A percentile compares a stretch with the other conserved stretches of the same genome.
Conservation (phyloP, 345 rosid species). For the Dipteronia sinensis region DNA sequence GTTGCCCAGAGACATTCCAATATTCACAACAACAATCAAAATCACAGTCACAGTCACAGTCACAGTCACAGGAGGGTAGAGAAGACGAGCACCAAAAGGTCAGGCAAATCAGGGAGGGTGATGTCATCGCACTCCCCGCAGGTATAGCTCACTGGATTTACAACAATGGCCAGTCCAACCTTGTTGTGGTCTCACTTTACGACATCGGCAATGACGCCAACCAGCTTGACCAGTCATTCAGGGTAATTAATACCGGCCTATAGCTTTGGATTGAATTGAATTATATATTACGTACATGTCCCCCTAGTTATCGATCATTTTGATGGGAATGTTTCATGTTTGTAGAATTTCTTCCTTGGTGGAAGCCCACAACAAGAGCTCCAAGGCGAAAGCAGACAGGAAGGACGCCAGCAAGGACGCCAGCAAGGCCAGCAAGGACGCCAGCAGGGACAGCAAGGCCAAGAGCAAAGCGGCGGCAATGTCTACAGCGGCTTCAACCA, state of each 20-base stretch:
- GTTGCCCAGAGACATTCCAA: constrained; percentile 47
- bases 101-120: constrained; percentile 38
- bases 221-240: constrained; percentile 46
- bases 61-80: neutral
- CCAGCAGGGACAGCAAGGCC: no score
- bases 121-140: constrained; percentile 43
- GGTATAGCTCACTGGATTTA: constrained; percentile 51
- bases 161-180: constrained; percentile 39
- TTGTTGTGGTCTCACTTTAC: constrained; percentile 36
- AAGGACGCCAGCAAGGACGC: neutral
- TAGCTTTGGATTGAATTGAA: no score
- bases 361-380: constrained; percentile 43
- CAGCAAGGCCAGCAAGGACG: neutral
- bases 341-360: constrained; percentile 51
- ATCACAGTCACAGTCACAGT: neutral
- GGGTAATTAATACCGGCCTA: constrained; percentile 32
- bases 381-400: neutral
- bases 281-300: no score
- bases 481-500: constrained; percentile 46
- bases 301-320: neutral
- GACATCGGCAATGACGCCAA: constrained; percentile 40
- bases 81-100: constrained; percentile 41
- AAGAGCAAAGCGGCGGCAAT: constrained; percentile 28
- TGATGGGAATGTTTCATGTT: neutral
- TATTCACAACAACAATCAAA: constrained; percentile 31